phyloP scores from a whole-genome alignment of 345 rosid species.

The Arabis alpina region DNA sequence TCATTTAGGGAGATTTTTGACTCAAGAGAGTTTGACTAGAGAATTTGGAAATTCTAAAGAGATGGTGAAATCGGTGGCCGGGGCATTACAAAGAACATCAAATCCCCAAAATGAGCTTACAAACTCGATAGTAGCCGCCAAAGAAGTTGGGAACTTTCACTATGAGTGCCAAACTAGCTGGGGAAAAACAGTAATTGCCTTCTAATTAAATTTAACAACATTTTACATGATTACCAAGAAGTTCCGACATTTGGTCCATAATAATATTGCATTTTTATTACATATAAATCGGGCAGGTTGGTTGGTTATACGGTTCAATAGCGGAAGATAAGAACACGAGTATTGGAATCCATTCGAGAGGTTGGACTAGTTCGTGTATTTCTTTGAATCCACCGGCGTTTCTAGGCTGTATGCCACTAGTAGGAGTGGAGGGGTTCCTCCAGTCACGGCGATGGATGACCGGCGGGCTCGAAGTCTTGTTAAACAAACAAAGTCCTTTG shows the following conservation, averaged over 20 bases:
- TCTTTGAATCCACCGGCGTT: conserved; percentile 58
- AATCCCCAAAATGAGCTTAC: conserved; percentile 9
- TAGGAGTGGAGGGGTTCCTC: conserved; percentile 47
- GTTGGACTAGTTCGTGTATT: conserved; percentile 51
- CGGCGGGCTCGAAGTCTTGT: conserved; percentile 57
- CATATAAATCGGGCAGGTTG: conserved; percentile 42
- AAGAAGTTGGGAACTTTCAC: conserved; percentile 47
- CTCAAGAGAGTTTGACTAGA: not conserved
- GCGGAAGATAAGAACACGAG: conserved; percentile 66
- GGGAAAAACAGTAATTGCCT: conserved; percentile 52
- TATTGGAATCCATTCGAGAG: conserved; percentile 53
- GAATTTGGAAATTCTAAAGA: conserved; percentile 57
- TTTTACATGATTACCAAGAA: not conserved
- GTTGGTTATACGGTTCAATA: conserved; percentile 68
- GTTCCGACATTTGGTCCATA: not conserved
- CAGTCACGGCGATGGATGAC: conserved; percentile 73
- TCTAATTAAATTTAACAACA: not conserved
- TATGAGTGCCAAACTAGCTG: conserved; percentile 54
- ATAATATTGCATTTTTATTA: not conserved
- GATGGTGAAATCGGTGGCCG: conserved; percentile 42
- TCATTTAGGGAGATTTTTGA: no score
- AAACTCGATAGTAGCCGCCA: conserved; percentile 43
- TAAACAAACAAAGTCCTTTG: conserved; percentile 50
- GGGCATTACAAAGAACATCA: conserved; percentile 49
- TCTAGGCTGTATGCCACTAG: conserved; percentile 55